Base-by-base conservation (phyloP, 352 stramenopile genomes). In the Pythium aquatile region DNA sequence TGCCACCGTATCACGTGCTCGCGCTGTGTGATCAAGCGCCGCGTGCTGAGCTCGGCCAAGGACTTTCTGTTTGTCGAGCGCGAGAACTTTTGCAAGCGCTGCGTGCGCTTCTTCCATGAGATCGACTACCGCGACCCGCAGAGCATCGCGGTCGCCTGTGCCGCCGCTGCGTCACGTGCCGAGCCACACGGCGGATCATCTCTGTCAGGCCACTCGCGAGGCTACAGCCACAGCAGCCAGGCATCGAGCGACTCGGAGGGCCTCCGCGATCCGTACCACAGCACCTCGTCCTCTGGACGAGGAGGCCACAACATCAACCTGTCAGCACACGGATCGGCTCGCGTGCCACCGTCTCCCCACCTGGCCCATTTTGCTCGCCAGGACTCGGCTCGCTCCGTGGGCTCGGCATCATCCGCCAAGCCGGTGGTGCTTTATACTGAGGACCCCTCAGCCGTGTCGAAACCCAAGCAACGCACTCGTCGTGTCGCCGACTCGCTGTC, bases 71-170 rank as follows among this genome's bases (percentile, higher is more conserved):
- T 75, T 39, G 69, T 78, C 55, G 72, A 81, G 37, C 56, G 78
- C 35, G 77, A 83, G 47, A 72, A 69, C 13, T 89, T 91, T 62
- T 91, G 82, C 72, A 89, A 87, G 56, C 84, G 84, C 58, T 91
- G 82, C 55, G 70, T 88, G 29, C 78, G 77, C 9, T 74, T 85
- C 56, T 78, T 89, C 58, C 70, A 80, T 32, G 75, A 89, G 55
- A 75, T 88, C 30, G 78, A 85, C 52, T 63, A 88, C 52, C 82
- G 82, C 42, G 75, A 85, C 39, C 77, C 78, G 4, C 66, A 82
- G 37, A 63, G 58, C 37, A 63, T 71, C 30, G 65, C 58, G 1
- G 26, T 37, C 11, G 65, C 40, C 1, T 71, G 65, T 33, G 53
- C 52, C 1, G 64, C 64, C 28, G 64, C 64, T 9, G 64, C 64